These are phyloP conservation scores for Starmerella floris DNA, from an alignment of 805 yeast species.

Conservation along the genomic window DNA sequence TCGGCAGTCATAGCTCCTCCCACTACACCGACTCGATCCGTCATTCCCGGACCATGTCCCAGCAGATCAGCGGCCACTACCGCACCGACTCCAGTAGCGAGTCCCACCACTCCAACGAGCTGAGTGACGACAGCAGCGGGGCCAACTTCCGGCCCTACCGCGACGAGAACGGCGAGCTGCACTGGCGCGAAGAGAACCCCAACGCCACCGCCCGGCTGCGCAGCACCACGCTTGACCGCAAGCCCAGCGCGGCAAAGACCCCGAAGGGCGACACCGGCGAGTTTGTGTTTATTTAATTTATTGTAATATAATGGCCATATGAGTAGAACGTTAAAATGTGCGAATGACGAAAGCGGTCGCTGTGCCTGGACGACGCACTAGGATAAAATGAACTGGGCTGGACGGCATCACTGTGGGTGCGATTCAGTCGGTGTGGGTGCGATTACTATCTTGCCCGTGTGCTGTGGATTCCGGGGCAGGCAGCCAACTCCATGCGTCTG, in stretches of 20 bases:
- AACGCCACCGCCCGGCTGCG: conserved; percentile 10
- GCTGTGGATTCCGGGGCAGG: no score
- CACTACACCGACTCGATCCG: conserved; percentile 8
- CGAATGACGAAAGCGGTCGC: no score
- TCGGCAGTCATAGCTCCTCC: conserved; percentile 27
- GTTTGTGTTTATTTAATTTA: conserved; percentile 25
- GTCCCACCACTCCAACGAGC: conserved; percentile 17
- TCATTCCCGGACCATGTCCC: conserved; percentile 4
- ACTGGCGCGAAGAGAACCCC: conserved; percentile 21
- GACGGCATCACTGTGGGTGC: no score
- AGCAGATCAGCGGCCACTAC: conserved; percentile 21
- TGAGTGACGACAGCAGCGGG: conserved; percentile 19
- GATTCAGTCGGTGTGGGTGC: no score
- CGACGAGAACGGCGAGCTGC: conserved; percentile 27
- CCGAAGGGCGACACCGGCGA: conserved; percentile 23
- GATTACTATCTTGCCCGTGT: no score
- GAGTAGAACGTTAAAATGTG: no score
- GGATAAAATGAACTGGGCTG: background rate
- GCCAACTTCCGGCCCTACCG: conserved; percentile 24
- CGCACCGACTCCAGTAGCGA: conserved; percentile 26
- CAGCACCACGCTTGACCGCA: conserved; percentile 21
- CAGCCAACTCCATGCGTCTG: no score
- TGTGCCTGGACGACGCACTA: no score
- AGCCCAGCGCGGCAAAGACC: conserved; percentile 25
- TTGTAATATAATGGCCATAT: background rate